Base-by-base conservation (phyloP, 139 green algal species). In the Tetraselmis chui region DNA sequence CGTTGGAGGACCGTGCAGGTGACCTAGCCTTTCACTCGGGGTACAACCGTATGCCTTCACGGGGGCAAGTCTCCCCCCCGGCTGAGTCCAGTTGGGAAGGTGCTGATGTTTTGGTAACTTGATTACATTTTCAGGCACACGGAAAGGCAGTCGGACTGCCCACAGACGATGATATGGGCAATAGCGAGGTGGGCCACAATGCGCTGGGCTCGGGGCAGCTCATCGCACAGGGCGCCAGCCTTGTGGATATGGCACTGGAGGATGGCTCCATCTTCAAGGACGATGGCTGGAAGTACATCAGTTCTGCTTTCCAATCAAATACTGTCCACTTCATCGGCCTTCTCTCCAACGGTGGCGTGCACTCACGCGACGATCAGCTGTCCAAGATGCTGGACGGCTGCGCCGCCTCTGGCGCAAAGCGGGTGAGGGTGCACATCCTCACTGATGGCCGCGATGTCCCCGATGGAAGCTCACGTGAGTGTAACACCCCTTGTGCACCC, bases 251-350 rank as follows among this genome's bases (percentile, higher is more conserved):
- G 5, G 95, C 95, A 0, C 89, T 99, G 45, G 90, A 93, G 84
- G 92, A 77, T 2, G 92, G 92, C 29, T 87, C 83, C 29, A 92
- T 98, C 76, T 98, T 96, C 83, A 80, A 86, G 76, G 87, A 87
- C 59, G 88, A 91, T 1, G 95, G 95, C 59, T 98, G 93, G 91
- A 95, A 95, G 82, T 85, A 94, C 31, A 91, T 98, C 45, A 86
- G 86, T 74, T 29, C 87, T n/a, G 86, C 91, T 25, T 96, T 98
- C 59, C 84, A 85, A 23, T 78, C 81, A n/a, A 88, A 96, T 90
- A 98, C 95, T 1, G 83, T 98, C 31, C 96, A 99, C 87, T 92
- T 99, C 84, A 98, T 99, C 76, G 94, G 95, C 59, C 93, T 99
- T 59, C 90, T 98, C 31, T 96, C 90, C 23, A 92, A 98, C 86